phyloP scores from a whole-genome alignment of 495 filamentous ascomycete species.

The Hapsidospora chrysogenum region DNA sequence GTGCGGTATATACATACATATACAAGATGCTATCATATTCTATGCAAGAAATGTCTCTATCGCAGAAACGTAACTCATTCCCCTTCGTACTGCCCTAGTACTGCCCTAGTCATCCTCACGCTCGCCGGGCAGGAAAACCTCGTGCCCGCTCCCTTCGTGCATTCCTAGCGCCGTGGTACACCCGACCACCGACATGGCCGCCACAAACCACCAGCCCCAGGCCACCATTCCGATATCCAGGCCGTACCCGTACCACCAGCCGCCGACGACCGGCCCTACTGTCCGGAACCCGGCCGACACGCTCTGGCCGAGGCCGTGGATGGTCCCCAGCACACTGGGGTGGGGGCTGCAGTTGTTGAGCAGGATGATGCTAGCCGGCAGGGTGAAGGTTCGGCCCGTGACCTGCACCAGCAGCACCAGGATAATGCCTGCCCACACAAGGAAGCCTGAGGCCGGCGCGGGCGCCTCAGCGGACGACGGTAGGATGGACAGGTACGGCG shows the following conservation, averaged over 20 bases:
- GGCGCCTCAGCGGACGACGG: slow-evolving; percentile 45
- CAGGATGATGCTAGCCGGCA: slow-evolving; percentile 64
- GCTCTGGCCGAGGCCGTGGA: slow-evolving; percentile 69
- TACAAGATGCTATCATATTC: too few species aligned
- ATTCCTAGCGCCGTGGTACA: slow-evolving; percentile 48
- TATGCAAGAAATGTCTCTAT: too few species aligned
- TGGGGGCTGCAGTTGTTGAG: slow-evolving; percentile 76
- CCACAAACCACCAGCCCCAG: slow-evolving; percentile 62
- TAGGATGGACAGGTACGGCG: slow-evolving; percentile 56
- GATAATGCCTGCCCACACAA: slow-evolving; percentile 54
- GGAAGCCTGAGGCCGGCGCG: slow-evolving; percentile 41
- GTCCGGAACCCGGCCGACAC: slow-evolving; percentile 55
- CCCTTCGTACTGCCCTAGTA: too few species aligned
- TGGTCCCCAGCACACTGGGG: slow-evolving; percentile 60
- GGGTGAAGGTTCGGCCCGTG: slow-evolving; percentile 59
- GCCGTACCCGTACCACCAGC: slow-evolving; percentile 54
- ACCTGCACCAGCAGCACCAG: slow-evolving; percentile 57
- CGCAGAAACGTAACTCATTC: too few species aligned
- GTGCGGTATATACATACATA: too few species aligned
- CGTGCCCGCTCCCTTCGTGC: slow-evolving; percentile 56
- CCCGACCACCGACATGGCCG: slow-evolving; percentile 42
- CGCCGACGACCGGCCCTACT: slow-evolving; percentile 55
- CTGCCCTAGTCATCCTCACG: slow-evolving; percentile 28
- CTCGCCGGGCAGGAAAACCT: slow-evolving; percentile 50
- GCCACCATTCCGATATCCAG: slow-evolving; percentile 58